Evolutionary conservation across 2,329 filamentous ascomycete species (phyloP).

Genomic region (Diplodia scrobiculata): DNA sequence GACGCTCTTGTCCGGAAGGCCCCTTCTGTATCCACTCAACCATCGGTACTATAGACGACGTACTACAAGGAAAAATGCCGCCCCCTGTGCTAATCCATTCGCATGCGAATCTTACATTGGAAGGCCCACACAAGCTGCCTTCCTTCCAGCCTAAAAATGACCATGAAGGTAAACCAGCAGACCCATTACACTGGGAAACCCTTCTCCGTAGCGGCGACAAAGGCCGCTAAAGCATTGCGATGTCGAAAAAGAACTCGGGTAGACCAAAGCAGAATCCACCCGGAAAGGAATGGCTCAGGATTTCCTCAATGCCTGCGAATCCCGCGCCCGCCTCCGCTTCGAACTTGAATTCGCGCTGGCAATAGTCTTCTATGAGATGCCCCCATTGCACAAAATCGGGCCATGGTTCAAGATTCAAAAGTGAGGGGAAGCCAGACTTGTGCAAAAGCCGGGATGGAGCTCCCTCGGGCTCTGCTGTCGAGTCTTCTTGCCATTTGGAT

Average conservation of each 20-base stretch:
- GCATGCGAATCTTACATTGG: not conserved
- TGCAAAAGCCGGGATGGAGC: not conserved
- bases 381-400: not conserved
- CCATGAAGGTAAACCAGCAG: not conserved
- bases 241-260: not conserved
- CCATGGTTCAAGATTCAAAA: not conserved
- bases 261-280: not conserved
- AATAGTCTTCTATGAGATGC: rapidly evolving
- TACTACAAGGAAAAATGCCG: not conserved
- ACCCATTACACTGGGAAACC: not conserved
- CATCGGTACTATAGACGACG: not conserved
- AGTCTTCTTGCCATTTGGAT: not conserved
- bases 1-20: not conserved
- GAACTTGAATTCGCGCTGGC: not conserved
- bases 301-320: not conserved
- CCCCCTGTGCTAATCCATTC: not conserved
- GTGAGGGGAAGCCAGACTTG: too few relatives aligned
- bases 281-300: not conserved
- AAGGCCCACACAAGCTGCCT: not conserved
- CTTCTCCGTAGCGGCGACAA: not conserved
- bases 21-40: not conserved
- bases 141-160: not conserved
- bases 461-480: not conserved
- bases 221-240: not conserved
- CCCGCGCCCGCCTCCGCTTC: not conserved